phyloP scores from a whole-genome alignment of 2,329 filamentous ascomycete species.

The Monosporascus sp. region DNA sequence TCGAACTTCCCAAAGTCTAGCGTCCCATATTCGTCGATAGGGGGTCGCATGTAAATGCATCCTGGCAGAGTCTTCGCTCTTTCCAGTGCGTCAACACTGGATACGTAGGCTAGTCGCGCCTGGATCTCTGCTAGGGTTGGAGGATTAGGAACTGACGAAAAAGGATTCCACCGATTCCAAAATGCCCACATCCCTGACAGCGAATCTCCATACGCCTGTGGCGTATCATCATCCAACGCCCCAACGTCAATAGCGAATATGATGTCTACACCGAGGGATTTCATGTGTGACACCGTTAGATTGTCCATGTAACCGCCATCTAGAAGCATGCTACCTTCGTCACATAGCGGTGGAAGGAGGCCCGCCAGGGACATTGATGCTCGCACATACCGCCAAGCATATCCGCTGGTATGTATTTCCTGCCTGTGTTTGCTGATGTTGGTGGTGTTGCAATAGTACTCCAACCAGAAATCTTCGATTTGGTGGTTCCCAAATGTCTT shows the following conservation, averaged over 20 bases:
- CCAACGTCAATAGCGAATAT: slow-evolving; percentile 97
- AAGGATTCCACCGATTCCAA: slow-evolving; percentile 94
- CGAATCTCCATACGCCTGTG: slow-evolving; percentile 89
- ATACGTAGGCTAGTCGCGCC: slow-evolving; percentile 89
- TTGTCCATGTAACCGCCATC: slow-evolving; percentile 98
- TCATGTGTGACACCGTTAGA: slow-evolving; percentile 95
- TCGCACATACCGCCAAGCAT: slow-evolving; percentile 94
- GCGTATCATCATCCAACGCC: slow-evolving; percentile 82
- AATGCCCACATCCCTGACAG: slow-evolving; percentile 94
- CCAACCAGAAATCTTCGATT: slow-evolving; percentile 98
- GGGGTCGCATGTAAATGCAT: slow-evolving; percentile 93
- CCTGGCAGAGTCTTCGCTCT: slow-evolving; percentile 86
- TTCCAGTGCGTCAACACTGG: slow-evolving; percentile 88
- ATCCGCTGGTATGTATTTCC: slow-evolving; percentile 93
- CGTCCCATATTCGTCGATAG: slow-evolving; percentile 88
- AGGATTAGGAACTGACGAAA: slow-evolving; percentile 82
- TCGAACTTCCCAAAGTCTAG: slow-evolving; percentile 97
- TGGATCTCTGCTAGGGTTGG: slow-evolving; percentile 96
- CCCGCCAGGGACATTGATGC: slow-evolving; percentile 97
- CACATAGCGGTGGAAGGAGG: slow-evolving; percentile 85
- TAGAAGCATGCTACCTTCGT: slow-evolving; percentile 93
- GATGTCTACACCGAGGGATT: slow-evolving; percentile 82
- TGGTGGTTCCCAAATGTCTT: slow-evolving; percentile 96
- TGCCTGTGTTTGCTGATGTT: slow-evolving; percentile 92
- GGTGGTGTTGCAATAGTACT: slow-evolving; percentile 98